These are phyloP conservation scores for Rhexocercosporidium sp. DNA, from an alignment of 2,329 filamentous ascomycete genomes.

Conservation along the genomic window DNA sequence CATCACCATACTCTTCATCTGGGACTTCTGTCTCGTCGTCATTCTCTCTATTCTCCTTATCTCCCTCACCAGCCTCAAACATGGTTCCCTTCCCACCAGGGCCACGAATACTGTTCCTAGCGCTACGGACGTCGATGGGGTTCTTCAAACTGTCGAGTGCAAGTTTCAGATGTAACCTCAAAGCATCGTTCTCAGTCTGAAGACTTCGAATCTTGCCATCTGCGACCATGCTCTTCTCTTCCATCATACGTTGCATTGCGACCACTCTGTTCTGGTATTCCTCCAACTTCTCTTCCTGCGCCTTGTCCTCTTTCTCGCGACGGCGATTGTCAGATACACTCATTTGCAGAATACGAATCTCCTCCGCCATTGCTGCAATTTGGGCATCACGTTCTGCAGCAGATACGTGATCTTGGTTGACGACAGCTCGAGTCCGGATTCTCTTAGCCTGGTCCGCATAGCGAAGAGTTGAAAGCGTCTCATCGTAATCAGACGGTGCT, in stretches of 20 bases:
- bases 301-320: slow-evolving; percentile 72
- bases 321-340: slow-evolving; percentile 68
- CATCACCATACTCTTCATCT: slow-evolving; percentile 53
- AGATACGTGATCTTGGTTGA: slow-evolving; percentile 95
- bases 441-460: slow-evolving; percentile 98
- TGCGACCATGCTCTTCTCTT: slow-evolving; percentile 86
- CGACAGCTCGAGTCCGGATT: slow-evolving; percentile 90
- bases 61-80: slow-evolving; percentile 28
- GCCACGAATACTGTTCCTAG: slow-evolving; percentile 33
- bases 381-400: slow-evolving; percentile 93
- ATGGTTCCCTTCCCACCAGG: slow-evolving; percentile 24
- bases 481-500: slow-evolving; percentile 92
- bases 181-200: slow-evolving; percentile 86
- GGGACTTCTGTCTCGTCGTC: slow-evolving; percentile 37
- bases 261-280: slow-evolving; percentile 92
- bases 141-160: slow-evolving; percentile 88
- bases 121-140: slow-evolving; percentile 69
- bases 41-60: slow-evolving; percentile 41
- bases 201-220: slow-evolving; percentile 94
- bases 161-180: slow-evolving; percentile 85
- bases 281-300: slow-evolving; percentile 82
- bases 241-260: slow-evolving; percentile 93
- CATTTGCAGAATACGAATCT: slow-evolving; percentile 85
- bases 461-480: slow-evolving; percentile 92
- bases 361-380: slow-evolving; percentile 92